Conservation (phyloP, 2,329 filamentous ascomycete species). For the Shiraia bambusicola region DNA sequence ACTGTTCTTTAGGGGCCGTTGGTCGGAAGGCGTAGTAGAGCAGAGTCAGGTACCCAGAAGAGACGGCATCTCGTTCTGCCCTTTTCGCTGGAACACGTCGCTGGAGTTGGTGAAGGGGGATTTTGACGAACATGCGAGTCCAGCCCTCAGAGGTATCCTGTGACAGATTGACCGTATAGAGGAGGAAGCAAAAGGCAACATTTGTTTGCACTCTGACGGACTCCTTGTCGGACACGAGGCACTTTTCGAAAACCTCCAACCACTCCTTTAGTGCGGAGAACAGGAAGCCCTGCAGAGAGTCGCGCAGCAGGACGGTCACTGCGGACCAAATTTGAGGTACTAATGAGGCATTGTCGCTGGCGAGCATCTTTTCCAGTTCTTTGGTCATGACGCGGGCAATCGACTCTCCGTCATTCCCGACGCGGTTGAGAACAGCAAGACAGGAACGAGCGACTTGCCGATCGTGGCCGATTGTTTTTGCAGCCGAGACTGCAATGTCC, state of each 20-base stretch:
- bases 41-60: constrained; percentile 69
- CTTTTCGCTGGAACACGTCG: constrained; percentile 64
- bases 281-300: constrained; percentile 56
- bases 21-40: constrained; percentile 62
- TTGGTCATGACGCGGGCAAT: constrained; percentile 62
- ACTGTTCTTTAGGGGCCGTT: constrained; percentile 61
- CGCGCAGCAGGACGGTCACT: constrained; percentile 73
- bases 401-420: constrained; percentile 59
- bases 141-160: constrained; percentile 54
- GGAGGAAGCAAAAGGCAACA: constrained; percentile 80
- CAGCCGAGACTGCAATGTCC: constrained; percentile 69
- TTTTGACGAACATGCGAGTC: constrained; percentile 32
- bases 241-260: constrained; percentile 76
- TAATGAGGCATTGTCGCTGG: constrained; percentile 60
- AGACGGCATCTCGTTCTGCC: constrained; percentile 59
- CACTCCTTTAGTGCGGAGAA: constrained; percentile 77
- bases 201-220: constrained; percentile 68
- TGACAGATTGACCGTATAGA: constrained; percentile 71
- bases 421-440: constrained; percentile 61
- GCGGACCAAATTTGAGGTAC: constrained; percentile 91
- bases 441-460: constrained; percentile 67
- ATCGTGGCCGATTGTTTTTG: constrained; percentile 68
- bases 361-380: constrained; percentile 61
- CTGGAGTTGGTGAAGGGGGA: constrained; percentile 31
- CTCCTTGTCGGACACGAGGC: constrained; percentile 77